Percentiles rank a stretch among this genome's conserved stretches.
Conservation (phyloP, 441 rosid species). For the Syzygium syzygioides region DNA sequence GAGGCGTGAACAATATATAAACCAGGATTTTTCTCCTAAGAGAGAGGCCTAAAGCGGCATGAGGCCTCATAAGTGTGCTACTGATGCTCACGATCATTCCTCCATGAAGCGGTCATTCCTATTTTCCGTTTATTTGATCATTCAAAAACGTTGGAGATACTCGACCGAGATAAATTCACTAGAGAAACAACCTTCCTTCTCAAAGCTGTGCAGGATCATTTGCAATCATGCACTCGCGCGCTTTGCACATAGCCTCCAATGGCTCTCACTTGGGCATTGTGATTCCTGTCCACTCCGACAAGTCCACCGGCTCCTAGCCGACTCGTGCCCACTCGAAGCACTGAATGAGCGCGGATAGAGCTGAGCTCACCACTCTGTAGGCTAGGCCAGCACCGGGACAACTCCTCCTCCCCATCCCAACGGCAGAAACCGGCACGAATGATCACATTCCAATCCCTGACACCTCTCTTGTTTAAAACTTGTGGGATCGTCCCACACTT, state of each 20-base stretch:
- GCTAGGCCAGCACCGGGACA: conserved; percentile 23
- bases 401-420: conserved; percentile 23
- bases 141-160: not conserved
- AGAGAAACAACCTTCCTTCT: not conserved
- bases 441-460: not conserved
- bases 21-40: not conserved
- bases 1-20: not conserved
- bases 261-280: conserved; percentile 17
- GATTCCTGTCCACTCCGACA: conserved; percentile 12
- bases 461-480: conserved; percentile 9
- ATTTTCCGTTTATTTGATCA: not conserved
- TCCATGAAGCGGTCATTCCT: not conserved
- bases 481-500: conserved; percentile 7
- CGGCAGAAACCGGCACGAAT: conserved; percentile 1
- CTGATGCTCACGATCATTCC: not conserved
- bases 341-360: conserved; percentile 16
- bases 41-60: not conserved
- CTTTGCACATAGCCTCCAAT: conserved; percentile 10
- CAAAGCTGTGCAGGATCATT: not conserved
- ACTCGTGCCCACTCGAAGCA: conserved; percentile 23
- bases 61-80: not conserved
- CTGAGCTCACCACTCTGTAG: conserved; percentile 2
- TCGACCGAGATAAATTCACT: not conserved
- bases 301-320: conserved; percentile 10
- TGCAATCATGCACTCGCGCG: not conserved